Evolutionary conservation across 116 monocot genomes (phyloP), one percentile per base, ranked within the genome.

Genomic region (Trichopus zeylanicus): DNA sequence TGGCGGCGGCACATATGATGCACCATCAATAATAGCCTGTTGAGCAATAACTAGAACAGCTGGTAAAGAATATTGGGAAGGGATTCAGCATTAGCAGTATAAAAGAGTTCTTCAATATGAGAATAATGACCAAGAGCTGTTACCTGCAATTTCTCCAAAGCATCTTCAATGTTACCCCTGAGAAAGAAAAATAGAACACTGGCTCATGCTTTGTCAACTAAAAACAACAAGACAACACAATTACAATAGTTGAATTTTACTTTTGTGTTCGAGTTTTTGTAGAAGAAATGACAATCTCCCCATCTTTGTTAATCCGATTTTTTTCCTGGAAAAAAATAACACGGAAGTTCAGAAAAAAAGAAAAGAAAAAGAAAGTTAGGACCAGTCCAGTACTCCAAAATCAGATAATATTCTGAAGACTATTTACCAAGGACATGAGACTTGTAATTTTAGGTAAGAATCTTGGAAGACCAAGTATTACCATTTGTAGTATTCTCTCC

Each of bases 81-180:
- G n/a, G n/a, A n/a, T n/a, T n/a, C n/a, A n/a, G n/a, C n/a, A n/a
- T n/a, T n/a, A n/a, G n/a, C n/a, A n/a, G n/a, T n/a, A n/a, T n/a
- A n/a, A n/a, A n/a, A n/a, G n/a, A n/a, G n/a, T n/a, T n/a, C n/a
- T n/a, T n/a, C n/a, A n/a, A n/a, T n/a, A n/a, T n/a, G n/a, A n/a
- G n/a, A n/a, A n/a, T n/a, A n/a, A n/a, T n/a, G n/a, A n/a, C n/a
- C n/a, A n/a, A n/a, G n/a, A n/a, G n/a, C n/a, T n/a, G n/a, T n/a
- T n/a, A 89, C 94, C 94, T 95, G 94, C 21, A 95, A 59, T 77
- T 95, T 95, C 53, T 83, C 78, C 39, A 94, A 21, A 55, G 94
- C 89, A 86, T 94, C 94, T 53, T 86, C 83, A 72, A 94, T 86
- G 49, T 94, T 94, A 28, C 89, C 89, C 69, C 94, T 94, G 70